phyloP scores from a whole-genome alignment of 2,329 filamentous ascomycete genomes.

The Botrytis paeoniae region DNA sequence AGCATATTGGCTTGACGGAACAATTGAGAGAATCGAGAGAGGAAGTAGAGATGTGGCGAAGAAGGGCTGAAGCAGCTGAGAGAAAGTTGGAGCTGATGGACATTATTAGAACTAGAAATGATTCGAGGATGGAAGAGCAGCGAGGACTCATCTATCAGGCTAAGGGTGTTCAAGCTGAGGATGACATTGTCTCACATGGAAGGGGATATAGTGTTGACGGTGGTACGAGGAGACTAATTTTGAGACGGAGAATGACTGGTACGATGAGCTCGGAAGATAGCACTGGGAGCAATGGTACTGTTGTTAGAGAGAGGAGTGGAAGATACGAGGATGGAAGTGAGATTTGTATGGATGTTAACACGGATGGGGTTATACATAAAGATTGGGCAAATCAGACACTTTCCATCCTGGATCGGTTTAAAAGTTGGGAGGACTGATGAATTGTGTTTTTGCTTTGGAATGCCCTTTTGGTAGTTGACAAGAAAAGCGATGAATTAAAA shows the following conservation, averaged over 20 bases:
- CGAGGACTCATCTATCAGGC: not conserved
- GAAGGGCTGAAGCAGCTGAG: slow-evolving; percentile 55
- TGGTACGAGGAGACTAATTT: slow-evolving; percentile 7
- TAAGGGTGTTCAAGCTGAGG: not conserved
- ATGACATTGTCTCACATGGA: not conserved
- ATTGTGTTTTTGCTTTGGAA: not conserved
- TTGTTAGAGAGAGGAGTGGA: slow-evolving; percentile 24
- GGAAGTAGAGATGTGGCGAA: slow-evolving; percentile 51
- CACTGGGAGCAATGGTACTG: slow-evolving; percentile 29
- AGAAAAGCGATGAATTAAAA: not conserved
- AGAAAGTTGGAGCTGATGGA: slow-evolving; percentile 44
- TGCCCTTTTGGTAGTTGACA: not conserved
- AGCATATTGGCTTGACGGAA: slow-evolving; percentile 46
- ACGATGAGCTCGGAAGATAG: slow-evolving; percentile 26
- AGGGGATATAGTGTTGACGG: slow-evolving; percentile 18
- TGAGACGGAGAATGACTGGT: slow-evolving; percentile 26
- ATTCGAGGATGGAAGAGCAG: slow-evolving; percentile 2
- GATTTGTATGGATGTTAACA: not conserved
- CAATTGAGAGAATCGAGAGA: slow-evolving; percentile 45
- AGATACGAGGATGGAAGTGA: slow-evolving; percentile 14
- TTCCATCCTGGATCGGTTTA: slow-evolving; percentile 7
- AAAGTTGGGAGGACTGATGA: slow-evolving; percentile 1
- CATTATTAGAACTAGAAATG: slow-evolving; percentile 17
- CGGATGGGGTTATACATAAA: slow-evolving; percentile 22
- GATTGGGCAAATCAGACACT: slow-evolving; percentile 19